These are phyloP conservation scores for Puya raimondii DNA, from an alignment of 176 grass and related monocot species.

Conservation along the genomic window DNA sequence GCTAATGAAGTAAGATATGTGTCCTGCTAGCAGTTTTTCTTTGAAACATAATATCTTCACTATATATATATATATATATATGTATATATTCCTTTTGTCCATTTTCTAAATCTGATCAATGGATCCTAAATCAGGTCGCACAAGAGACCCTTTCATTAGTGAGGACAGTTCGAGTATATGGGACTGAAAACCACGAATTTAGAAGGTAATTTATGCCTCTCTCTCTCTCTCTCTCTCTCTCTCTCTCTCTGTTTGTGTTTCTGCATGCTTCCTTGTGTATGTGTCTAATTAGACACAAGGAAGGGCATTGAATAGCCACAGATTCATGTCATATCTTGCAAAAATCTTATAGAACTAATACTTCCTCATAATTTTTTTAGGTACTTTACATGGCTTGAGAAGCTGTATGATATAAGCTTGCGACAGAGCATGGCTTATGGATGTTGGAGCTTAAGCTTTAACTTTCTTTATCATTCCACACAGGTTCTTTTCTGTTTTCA, in stretches of 20 bases:
- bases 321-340: neutral
- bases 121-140: constrained; percentile 64
- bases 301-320: too few relatives aligned
- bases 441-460: constrained; percentile 95
- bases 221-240: neutral
- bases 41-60: neutral
- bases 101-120: constrained; percentile 15
- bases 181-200: constrained; percentile 86
- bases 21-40: neutral
- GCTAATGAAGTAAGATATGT: constrained; percentile 75
- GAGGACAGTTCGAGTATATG: constrained; percentile 84
- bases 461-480: constrained; percentile 94
- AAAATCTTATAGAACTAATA: constrained; percentile 3
- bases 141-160: constrained; percentile 79
- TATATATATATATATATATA: too few relatives aligned
- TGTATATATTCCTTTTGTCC: neutral
- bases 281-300: neutral
- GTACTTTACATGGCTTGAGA: constrained; percentile 80
- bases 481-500: constrained; percentile 45
- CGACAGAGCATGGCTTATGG: constrained; percentile 90
- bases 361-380: constrained; percentile 43
- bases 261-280: neutral
- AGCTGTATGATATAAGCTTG: constrained; percentile 77
- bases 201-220: constrained; percentile 39
- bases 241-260: neutral